Conservation (phyloP, 148 eudicot genomes). For the Fagopyrum tataricum region DNA sequence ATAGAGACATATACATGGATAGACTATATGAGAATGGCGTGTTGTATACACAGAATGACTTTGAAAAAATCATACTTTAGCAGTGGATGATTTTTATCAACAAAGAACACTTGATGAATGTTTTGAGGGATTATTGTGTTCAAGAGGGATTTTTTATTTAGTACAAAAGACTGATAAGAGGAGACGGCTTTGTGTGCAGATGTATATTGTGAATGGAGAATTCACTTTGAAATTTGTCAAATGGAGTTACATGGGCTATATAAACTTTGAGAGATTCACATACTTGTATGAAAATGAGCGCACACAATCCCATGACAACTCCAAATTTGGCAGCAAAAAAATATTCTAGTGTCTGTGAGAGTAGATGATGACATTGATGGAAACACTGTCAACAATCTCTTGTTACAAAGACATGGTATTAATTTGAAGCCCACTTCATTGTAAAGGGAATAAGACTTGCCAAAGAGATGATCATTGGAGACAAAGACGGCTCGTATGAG, state of each 20-base stretch:
- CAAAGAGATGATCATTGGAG: too few species aligned
- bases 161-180: too few species aligned
- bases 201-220: too few species aligned
- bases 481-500: too few species aligned
- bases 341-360: background rate
- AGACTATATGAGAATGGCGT: background rate
- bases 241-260: background rate
- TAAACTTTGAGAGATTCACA: background rate
- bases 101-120: background rate
- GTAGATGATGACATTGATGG: too few species aligned
- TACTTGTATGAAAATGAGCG: background rate
- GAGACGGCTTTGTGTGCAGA: too few species aligned
- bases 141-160: too few species aligned
- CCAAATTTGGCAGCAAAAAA: background rate
- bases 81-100: background rate
- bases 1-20: background rate
- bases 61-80: background rate
- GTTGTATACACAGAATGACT: background rate
- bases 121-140: background rate
- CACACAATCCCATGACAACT: background rate
- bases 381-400: too few species aligned
- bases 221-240: too few species aligned
- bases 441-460: too few species aligned
- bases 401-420: too few species aligned
- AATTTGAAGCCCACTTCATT: too few species aligned